Base-by-base conservation (phyloP, 331 rosid species). In the Quercus phellos region DNA sequence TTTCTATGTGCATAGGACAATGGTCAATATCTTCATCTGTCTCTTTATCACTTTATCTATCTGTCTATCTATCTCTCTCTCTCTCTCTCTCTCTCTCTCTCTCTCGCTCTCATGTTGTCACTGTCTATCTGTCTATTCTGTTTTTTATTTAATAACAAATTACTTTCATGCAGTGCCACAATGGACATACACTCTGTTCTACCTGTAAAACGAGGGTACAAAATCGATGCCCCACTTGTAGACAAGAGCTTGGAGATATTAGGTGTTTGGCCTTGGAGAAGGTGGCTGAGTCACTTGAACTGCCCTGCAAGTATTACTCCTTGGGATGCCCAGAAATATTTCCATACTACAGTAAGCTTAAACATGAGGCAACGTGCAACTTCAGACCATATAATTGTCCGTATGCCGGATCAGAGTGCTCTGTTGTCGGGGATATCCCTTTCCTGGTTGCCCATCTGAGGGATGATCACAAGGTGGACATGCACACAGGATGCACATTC, bases 221-320 rank as follows among this genome's bases (percentile, higher is more conserved):
- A 80, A 95, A 95, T 67, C 92, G 99, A 6, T 95, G 99, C 87
- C 99, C 99, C 6, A 95, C 99, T 27, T 95, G 99, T 84, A 89
- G 99, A 79, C 99, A 95, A 87, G 99, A 95, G 88, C 99, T 95
- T 72, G 99, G 99, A 78, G 99, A 95, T 83, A 95, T 95, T 74
- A 89, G 99, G 90, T 95, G 99, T 83, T 81, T 95, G 64, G 99
- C 99, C 11, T 82, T 95, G 70, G 99, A 95, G 85, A 95, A 95
- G 87, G 99, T 95, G 83, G 99, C 99, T 10, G 99, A 95, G 88
- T 95, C 99, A 50, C 96, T 95, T 58, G 99, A 95, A 72, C 84
- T 95, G 78, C 98, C 99, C 11, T 95, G 99, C 94, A 93, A 93
- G 83, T 93, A 84, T 83, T 90, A 84, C 82, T 68, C 92, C 74